Conservation (phyloP, 257 asterid species). For the Anisodus acutangulus region DNA sequence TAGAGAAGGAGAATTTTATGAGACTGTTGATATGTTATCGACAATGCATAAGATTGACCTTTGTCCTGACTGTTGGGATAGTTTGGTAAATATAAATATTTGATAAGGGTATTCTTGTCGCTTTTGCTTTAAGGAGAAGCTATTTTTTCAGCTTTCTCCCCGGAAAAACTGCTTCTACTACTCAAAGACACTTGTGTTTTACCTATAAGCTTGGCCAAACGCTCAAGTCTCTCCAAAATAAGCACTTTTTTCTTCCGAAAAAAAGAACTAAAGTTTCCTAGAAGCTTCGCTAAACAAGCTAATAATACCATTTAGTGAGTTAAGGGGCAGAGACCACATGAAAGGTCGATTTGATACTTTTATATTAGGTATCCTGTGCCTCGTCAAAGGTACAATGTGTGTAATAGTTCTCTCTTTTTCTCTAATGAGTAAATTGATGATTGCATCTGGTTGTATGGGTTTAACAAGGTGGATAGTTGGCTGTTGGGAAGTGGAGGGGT, state of each 20-base stretch:
- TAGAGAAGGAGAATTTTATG: background rate
- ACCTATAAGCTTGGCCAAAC: background rate
- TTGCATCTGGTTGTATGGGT: background rate
- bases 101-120: too few species aligned
- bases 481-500: background rate
- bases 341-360: background rate
- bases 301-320: background rate
- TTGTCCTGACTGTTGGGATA: background rate
- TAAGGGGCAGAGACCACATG: background rate
- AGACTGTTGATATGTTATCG: background rate
- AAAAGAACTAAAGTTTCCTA: background rate
- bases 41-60: background rate
- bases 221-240: too few species aligned
- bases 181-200: too few species aligned
- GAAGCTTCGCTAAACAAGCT: background rate
- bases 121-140: background rate
- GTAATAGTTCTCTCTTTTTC: background rate
- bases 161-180: background rate
- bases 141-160: background rate
- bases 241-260: background rate
- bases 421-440: background rate
- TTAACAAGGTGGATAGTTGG: background rate
- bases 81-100: background rate
- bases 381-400: background rate
- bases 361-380: background rate